Evolutionary conservation across 495 filamentous ascomycete species (phyloP).

Genomic region (Penicillium parvum): DNA sequence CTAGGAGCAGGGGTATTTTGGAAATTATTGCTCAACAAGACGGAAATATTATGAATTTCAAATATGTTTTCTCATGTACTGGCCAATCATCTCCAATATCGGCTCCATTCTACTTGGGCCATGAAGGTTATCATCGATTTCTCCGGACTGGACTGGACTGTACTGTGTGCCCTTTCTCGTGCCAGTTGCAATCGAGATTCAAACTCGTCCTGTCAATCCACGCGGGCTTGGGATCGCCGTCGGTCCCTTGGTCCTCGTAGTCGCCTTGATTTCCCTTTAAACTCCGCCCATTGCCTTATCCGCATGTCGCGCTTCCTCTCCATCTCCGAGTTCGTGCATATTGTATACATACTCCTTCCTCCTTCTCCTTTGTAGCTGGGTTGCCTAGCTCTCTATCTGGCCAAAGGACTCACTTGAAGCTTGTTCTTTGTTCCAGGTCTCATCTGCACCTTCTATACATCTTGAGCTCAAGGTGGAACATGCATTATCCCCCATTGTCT

Average conservation of each 20-base stretch:
- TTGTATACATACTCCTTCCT: slow-evolving; percentile 24
- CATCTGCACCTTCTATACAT: slow-evolving; percentile 13
- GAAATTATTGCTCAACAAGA: slow-evolving; percentile 5
- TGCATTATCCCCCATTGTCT: slow-evolving; percentile 34
- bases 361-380: slow-evolving; percentile 1
- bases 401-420: background rate
- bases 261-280: slow-evolving; percentile 30
- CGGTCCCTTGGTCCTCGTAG: too few relatives aligned
- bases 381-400: slow-evolving; percentile 2
- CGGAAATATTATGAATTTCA: background rate
- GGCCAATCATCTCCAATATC: slow-evolving; percentile 21
- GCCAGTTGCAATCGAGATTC: slow-evolving; percentile 32
- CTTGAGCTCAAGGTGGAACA: slow-evolving; percentile 26
- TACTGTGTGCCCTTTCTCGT: slow-evolving; percentile 24
- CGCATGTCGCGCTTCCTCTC: slow-evolving; percentile 23
- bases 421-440: background rate
- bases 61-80: slow-evolving; percentile 7
- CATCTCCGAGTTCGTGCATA: slow-evolving; percentile 21
- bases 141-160: too few relatives aligned
- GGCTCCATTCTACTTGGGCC: slow-evolving; percentile 12
- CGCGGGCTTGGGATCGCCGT: slow-evolving; percentile 18
- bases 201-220: slow-evolving; percentile 22
- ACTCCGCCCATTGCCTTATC: slow-evolving; percentile 34
- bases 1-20: slow-evolving; percentile 18
- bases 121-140: slow-evolving; percentile 30